Conservation (phyloP, 2,329 filamentous ascomycete species). For the Triangularia verruculosa region DNA sequence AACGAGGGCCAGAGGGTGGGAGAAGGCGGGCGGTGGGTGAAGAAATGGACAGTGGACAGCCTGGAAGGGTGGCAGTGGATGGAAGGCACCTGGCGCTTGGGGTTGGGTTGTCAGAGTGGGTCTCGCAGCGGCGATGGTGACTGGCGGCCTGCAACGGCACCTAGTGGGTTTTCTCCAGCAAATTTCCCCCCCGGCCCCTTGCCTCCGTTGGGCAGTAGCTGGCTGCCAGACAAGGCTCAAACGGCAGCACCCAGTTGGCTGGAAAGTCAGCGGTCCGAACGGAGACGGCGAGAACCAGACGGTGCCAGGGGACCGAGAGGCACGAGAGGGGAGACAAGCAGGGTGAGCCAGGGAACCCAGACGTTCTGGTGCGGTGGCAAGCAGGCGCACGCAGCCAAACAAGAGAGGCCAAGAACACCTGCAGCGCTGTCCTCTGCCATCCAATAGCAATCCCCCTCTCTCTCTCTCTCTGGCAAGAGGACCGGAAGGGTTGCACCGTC, state of each 20-base stretch:
- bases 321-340: background rate
- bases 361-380: slow-evolving; percentile 13
- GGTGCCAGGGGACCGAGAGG: background rate
- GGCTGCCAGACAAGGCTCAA: slow-evolving; percentile 27
- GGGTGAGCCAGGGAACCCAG: background rate
- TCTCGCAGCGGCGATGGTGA: slow-evolving; percentile 15
- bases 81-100: slow-evolving; percentile 26
- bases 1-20: slow-evolving; percentile 30
- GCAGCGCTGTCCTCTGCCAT: background rate
- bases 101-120: slow-evolving; percentile 26
- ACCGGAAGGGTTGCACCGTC: background rate
- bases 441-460: background rate
- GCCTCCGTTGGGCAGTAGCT: slow-evolving; percentile 22
- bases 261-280: slow-evolving; percentile 18
- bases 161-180: slow-evolving; percentile 25
- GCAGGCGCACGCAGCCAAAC: background rate
- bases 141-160: slow-evolving; percentile 23
- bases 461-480: background rate
- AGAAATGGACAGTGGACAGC: slow-evolving; percentile 29
- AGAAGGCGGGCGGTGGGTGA: slow-evolving; percentile 28
- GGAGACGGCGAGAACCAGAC: background rate
- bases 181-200: background rate
- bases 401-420: slow-evolving; percentile 6
- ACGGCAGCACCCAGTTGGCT: slow-evolving; percentile 33
- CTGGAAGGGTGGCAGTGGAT: slow-evolving; percentile 9